Evolutionary conservation across 2,329 filamentous ascomycete genomes (phyloP).

Genomic region (Xylariaceae sp.): DNA sequence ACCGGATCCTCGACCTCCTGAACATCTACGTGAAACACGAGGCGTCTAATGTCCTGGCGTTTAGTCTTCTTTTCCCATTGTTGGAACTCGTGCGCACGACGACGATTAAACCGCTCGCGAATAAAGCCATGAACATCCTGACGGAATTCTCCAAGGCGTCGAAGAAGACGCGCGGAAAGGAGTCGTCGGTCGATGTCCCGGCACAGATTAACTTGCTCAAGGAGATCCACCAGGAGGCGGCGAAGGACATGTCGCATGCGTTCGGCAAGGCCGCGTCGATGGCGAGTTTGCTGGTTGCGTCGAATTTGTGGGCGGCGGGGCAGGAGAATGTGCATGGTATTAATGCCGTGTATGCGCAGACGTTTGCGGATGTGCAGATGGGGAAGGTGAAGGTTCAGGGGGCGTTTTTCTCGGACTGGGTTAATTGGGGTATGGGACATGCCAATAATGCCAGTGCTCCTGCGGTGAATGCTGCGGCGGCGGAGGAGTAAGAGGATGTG

Average conservation of each 20-base stretch:
- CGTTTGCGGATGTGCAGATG: conserved; percentile 55
- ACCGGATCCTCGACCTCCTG: conserved; percentile 81
- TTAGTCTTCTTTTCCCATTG: conserved; percentile 69
- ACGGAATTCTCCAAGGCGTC: conserved; percentile 64
- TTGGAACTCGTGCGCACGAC: conserved; percentile 73
- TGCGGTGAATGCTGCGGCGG: neutral
- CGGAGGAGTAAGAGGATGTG: neutral
- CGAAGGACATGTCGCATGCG: conserved; percentile 57
- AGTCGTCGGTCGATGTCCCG: conserved; percentile 38
- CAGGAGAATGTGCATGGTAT: conserved; percentile 49
- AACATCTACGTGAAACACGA: conserved; percentile 80
- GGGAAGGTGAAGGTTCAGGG: conserved; percentile 56
- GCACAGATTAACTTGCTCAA: conserved; percentile 54
- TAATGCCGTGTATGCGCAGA: conserved; percentile 59
- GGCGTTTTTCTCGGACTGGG: conserved; percentile 66
- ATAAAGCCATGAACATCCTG: conserved; percentile 68
- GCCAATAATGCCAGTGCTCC: conserved; percentile 26
- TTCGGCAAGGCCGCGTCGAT: conserved; percentile 72
- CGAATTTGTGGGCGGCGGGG: conserved; percentile 52
- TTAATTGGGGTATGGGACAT: conserved; percentile 62
- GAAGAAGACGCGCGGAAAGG: conserved; percentile 48
- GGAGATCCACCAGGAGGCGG: conserved; percentile 63
- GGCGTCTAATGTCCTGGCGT: conserved; percentile 59
- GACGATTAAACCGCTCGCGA: conserved; percentile 66
- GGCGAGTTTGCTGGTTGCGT: conserved; percentile 62